phyloP scores from a whole-genome alignment of 345 rosid species.

The Hirschfeldia incana region DNA sequence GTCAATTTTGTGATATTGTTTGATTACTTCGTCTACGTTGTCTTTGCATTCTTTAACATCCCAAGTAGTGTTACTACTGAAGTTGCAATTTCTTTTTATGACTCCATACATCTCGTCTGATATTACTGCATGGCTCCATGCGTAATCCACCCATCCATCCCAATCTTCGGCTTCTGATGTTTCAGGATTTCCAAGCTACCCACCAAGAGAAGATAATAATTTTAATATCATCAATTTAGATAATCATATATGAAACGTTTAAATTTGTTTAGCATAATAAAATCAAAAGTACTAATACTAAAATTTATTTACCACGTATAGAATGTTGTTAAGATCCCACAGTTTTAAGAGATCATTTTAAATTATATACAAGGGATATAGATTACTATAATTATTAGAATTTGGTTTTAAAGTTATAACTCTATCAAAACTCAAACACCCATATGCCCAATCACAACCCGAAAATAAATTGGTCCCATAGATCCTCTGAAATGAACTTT shows the following conservation, averaged over 20 bases:
- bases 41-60: constrained; percentile 50
- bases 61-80: constrained; percentile 64
- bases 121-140: constrained; percentile 93
- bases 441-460: neutral
- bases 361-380: neutral
- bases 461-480: neutral
- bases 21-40: constrained; percentile 60
- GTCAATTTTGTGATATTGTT: constrained; percentile 74
- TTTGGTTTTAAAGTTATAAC: neutral
- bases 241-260: neutral
- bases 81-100: constrained; percentile 58
- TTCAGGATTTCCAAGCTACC: constrained; percentile 90
- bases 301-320: neutral
- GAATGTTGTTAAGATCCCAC: neutral
- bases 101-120: constrained; percentile 75
- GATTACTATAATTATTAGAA: neutral
- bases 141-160: constrained; percentile 80
- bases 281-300: neutral
- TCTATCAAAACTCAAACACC: neutral
- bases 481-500: neutral
- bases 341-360: neutral
- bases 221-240: neutral
- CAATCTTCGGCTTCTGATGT: constrained; percentile 76
- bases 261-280: neutral
- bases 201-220: neutral